Percentiles rank a stretch among this genome's conserved stretches.
These are phyloP conservation scores for Pleurotus tuoliensis DNA, from an alignment of 768 basidiomycete genomes.

Conservation along the genomic window DNA sequence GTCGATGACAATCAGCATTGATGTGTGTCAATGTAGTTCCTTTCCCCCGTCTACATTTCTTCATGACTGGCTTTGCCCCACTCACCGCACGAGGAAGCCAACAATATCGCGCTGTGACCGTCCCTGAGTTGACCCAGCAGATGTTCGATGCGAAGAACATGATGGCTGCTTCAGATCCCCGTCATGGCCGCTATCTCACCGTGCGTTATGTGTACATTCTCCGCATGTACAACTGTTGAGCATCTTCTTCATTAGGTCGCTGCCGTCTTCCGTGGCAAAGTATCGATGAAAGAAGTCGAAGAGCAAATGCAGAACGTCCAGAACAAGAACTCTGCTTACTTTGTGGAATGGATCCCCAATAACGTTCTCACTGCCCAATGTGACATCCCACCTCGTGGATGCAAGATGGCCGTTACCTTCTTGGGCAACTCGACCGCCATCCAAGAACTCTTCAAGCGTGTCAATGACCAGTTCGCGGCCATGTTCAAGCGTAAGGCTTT, in stretches of 20 bases:
- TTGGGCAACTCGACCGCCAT: conserved; percentile 97
- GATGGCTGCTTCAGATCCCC: conserved; percentile 98
- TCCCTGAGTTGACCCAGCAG: conserved; percentile 96
- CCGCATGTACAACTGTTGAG: background rate
- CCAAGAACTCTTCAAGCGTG: conserved; percentile 98
- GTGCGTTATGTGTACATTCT: conserved; percentile 35
- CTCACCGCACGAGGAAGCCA: conserved; percentile 92
- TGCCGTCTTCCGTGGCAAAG: conserved; percentile 97
- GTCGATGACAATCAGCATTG: background rate
- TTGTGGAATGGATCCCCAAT: conserved; percentile 99
- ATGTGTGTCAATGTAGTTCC: conserved; percentile 54
- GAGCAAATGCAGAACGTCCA: conserved; percentile 98
- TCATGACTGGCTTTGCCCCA: conserved; percentile 96
- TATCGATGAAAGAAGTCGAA: conserved; percentile 99
- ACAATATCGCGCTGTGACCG: conserved; percentile 94
- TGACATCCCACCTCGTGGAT: conserved; percentile 92
- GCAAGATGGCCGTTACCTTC: conserved; percentile 98
- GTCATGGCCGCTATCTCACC: conserved; percentile 96
- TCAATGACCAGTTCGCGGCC: conserved; percentile 96
- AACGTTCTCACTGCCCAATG: conserved; percentile 98
- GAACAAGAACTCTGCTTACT: conserved; percentile 97
- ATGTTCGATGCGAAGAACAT: conserved; percentile 99
- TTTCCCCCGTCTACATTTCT: conserved; percentile 99
- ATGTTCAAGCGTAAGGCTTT: conserved; percentile 99
- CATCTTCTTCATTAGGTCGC: conserved; percentile 52